phyloP scores from a whole-genome alignment of 352 stramenopile genomes.

The Phytophthora rubi region DNA sequence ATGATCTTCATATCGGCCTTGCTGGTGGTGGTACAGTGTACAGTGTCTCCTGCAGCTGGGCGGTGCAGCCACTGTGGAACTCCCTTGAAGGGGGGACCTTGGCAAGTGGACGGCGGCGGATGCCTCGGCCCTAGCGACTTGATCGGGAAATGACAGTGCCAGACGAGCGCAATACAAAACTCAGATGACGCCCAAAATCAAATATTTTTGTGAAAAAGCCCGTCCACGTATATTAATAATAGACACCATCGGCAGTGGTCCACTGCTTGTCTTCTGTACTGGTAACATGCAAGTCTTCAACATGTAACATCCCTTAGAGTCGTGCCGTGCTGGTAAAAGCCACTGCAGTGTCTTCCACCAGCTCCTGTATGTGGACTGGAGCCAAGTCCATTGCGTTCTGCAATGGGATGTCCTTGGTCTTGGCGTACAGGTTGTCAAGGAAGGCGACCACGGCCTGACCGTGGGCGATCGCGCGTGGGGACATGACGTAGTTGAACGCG shows the following conservation, averaged over 20 bases:
- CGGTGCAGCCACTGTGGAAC: conserved; percentile 6
- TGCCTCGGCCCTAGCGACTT: background rate
- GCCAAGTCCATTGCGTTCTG: background rate
- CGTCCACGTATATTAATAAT: too few relatives aligned
- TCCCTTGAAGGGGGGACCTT: conserved; percentile 30
- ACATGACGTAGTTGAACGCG: conserved; percentile 80
- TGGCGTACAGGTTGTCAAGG: conserved; percentile 59
- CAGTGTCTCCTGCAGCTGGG: background rate
- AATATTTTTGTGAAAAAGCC: background rate
- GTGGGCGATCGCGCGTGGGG: conserved; percentile 68
- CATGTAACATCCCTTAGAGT: conserved; percentile 6
- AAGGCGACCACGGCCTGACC: conserved; percentile 73
- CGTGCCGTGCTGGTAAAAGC: conserved; percentile 4
- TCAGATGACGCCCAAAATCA: conserved; percentile 16
- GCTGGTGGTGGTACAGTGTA: conserved; percentile 8
- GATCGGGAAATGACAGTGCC: conserved; percentile 22
- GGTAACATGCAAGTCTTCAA: background rate
- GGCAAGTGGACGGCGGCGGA: background rate
- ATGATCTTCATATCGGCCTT: conserved; percentile 39
- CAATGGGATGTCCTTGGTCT: conserved; percentile 45
- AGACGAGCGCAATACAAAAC: conserved; percentile 15
- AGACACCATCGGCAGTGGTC: too few relatives aligned
- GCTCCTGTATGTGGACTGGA: conserved; percentile 8
- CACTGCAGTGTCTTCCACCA: background rate
- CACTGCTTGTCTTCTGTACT: too few relatives aligned